Base-by-base conservation (phyloP, 352 stramenopile species). In the Pythium dissimile region DNA sequence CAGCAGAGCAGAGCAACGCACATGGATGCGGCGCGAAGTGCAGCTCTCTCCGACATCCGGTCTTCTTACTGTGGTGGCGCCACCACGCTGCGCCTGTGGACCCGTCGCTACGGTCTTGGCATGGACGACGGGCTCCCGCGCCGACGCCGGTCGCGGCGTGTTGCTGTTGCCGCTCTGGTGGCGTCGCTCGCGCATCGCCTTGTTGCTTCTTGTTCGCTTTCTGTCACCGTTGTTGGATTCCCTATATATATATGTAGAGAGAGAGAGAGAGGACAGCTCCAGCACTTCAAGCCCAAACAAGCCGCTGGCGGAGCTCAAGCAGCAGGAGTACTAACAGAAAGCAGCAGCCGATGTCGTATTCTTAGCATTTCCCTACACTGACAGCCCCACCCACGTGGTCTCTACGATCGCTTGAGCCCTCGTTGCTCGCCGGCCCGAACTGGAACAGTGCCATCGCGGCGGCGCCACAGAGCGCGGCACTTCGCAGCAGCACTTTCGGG, bases 81-180 rank as follows among this genome's bases (percentile, higher is more conserved):
- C 43, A 45, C 38, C 42, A 15, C 31, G 28, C 20, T 41, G 16
- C n/a, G n/a, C n/a, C n/a, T n/a, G n/a, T n/a, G n/a, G 15, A 16
- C 23, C 11, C 46, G 28, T 18, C 20, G 12, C 18, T 2, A 31
- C 3, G 44, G 26, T 38, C 34, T 41, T 41, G 5, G n/a, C n/a
- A n/a, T n/a, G n/a, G n/a, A n/a, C n/a, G n/a, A n/a, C 34, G 20
- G 34, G 34, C 34, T 41, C 16, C 8, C 37, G 20, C 5, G 56
- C 56, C 13, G 56, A 64, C 28, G 34, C 47, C 9, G 58, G 58
- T 1, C 58, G 39, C 27, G 58, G 41, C 41, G 34, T 65, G 39
- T 88, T 88, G 69, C 75, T 86, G 38, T 62, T 81, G 58, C 77
- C 77, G 26, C 68, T 88, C 20, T 69, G 53, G 42, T 85, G 77